phyloP scores from a whole-genome alignment of 495 filamentous ascomycete species.

The Patellaria atrata region DNA sequence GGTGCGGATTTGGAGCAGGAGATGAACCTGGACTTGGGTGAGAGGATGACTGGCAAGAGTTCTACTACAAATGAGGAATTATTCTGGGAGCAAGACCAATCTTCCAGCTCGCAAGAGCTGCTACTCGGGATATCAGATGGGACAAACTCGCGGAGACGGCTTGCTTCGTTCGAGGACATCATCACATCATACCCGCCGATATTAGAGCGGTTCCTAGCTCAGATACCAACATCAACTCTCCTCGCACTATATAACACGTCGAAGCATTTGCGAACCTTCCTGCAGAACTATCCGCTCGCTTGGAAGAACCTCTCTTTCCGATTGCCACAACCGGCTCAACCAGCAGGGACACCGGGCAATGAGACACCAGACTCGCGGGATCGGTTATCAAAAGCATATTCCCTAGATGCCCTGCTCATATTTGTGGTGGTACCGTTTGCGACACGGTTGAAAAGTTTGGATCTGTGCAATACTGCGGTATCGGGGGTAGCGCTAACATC shows the following conservation, averaged over 20 bases:
- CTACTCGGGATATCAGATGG: not conserved
- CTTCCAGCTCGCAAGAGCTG: conserved; percentile 1
- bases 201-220: conserved; percentile 42
- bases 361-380: conserved; percentile 25
- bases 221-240: conserved; percentile 40
- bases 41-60: too few species aligned
- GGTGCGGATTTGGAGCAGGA: conserved; percentile 17
- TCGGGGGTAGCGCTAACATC: conserved; percentile 40
- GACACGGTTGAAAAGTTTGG: conserved; percentile 39
- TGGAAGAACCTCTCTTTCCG: conserved; percentile 49
- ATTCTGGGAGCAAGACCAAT: not conserved
- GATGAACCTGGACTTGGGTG: too few species aligned
- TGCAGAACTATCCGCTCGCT: conserved; percentile 43
- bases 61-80: too few species aligned
- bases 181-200: conserved; percentile 41
- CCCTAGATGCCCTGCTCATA: conserved; percentile 43
- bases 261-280: conserved; percentile 37
- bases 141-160: conserved; percentile 5
- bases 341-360: conserved; percentile 16
- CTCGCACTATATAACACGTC: conserved; percentile 45
- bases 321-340: conserved; percentile 29
- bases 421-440: conserved; percentile 41
- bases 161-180: conserved; percentile 33
- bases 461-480: conserved; percentile 48
- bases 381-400: conserved; percentile 40